Conservation (phyloP, 495 filamentous ascomycete species). For the Friedmanniomyces simplex region DNA sequence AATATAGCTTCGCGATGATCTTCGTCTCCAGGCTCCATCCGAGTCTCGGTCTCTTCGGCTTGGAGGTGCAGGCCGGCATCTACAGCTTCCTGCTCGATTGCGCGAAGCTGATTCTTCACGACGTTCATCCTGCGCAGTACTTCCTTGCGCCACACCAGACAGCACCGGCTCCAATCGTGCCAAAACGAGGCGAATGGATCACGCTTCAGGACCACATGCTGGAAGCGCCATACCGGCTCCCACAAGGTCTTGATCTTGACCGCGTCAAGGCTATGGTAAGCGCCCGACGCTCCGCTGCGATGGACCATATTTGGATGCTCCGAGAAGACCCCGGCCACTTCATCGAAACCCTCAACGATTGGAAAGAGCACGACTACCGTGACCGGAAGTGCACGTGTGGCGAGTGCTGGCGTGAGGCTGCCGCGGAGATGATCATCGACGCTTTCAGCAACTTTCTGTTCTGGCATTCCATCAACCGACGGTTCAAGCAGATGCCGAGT, state of each 20-base stretch:
- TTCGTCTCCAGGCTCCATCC: conserved; percentile 27
- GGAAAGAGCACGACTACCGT: conserved; percentile 36
- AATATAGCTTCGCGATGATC: conserved; percentile 11
- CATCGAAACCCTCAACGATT: conserved; percentile 25
- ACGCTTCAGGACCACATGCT: background rate
- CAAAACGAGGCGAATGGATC: conserved; percentile 10
- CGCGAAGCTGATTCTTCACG: conserved; percentile 36
- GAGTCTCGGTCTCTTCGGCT: conserved; percentile 36
- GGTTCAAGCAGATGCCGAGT: background rate
- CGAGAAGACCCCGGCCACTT: conserved; percentile 51
- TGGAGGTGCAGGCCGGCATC: conserved; percentile 40
- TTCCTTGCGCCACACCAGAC: conserved; percentile 9
- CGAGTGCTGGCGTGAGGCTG: conserved; percentile 24
- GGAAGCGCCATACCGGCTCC: conserved; percentile 41
- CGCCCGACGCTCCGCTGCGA: conserved; percentile 31
- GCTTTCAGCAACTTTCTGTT: conserved; percentile 1
- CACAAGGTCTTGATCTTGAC: conserved; percentile 33
- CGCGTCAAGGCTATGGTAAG: conserved; percentile 33
- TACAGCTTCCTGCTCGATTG: conserved; percentile 36
- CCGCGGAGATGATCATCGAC: conserved; percentile 1
- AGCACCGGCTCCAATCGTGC: conserved; percentile 22
- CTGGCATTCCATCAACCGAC: background rate
- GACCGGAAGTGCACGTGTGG: background rate
- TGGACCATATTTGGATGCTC: conserved; percentile 43
- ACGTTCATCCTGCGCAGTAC: conserved; percentile 20